Evolutionary conservation across 2,329 filamentous ascomycete genomes (phyloP).

Genomic region (Bipolaris bicolor): DNA sequence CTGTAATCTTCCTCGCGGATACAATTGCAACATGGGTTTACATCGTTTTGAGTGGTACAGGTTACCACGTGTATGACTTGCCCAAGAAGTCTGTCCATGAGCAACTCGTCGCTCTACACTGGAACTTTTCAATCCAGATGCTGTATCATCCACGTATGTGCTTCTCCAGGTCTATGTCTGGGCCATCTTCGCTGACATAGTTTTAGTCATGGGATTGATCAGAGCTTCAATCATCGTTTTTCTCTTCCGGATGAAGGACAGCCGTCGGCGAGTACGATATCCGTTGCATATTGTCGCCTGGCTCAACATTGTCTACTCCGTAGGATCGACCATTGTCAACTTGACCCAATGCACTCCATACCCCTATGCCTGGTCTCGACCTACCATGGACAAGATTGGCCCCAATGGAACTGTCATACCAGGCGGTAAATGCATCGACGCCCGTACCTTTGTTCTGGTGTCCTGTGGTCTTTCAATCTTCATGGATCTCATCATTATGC

Average conservation of each 20-base stretch:
- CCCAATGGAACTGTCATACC: constrained; percentile 33
- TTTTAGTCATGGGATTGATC: constrained; percentile 41
- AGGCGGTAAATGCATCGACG: constrained; percentile 44
- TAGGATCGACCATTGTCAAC: constrained; percentile 44
- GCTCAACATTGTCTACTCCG: constrained; percentile 44
- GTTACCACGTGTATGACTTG: constrained; percentile 41
- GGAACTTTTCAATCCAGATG: constrained; percentile 48
- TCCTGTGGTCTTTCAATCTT: constrained; percentile 46
- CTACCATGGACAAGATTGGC: constrained; percentile 40
- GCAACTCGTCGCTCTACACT: constrained; percentile 36
- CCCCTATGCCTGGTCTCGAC: constrained; percentile 36
- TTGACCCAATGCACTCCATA: constrained; percentile 46
- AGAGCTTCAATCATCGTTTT: constrained; percentile 49
- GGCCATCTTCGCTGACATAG: constrained; percentile 1
- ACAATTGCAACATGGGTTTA: constrained; percentile 35
- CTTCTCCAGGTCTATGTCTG: not conserved
- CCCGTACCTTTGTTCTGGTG: constrained; percentile 41
- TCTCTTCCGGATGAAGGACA: constrained; percentile 46
- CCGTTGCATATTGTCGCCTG: constrained; percentile 44
- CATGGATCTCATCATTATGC: constrained; percentile 50
- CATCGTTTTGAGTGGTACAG: constrained; percentile 41
- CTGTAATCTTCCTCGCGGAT: constrained; percentile 32
- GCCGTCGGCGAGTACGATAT: constrained; percentile 35
- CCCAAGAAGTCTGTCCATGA: constrained; percentile 38
- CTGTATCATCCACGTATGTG: constrained; percentile 43